Conservation (phyloP, 2,329 filamentous ascomycete genomes). For the Ophiostoma ulmi region DNA sequence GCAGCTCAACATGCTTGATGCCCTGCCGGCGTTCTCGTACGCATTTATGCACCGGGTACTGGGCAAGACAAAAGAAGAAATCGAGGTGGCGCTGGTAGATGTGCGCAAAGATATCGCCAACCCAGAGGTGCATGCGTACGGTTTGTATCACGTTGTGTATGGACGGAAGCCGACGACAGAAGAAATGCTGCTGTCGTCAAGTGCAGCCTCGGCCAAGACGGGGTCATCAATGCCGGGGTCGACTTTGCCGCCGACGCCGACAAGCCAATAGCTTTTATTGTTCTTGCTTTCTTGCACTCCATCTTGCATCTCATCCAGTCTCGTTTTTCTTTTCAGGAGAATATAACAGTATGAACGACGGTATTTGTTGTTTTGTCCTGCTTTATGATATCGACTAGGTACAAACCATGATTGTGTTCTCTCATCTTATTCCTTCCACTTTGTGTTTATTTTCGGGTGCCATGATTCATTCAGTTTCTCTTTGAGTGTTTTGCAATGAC, state of each 20-base stretch:
- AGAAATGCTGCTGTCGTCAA: background rate
- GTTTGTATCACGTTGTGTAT: conserved; percentile 47
- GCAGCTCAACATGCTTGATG: conserved; percentile 32
- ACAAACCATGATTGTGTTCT: background rate
- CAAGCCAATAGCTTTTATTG: background rate
- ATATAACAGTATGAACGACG: background rate
- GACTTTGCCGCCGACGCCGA: background rate
- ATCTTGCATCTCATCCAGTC: background rate
- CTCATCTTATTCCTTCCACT: background rate
- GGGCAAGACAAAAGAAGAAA: conserved; percentile 41
- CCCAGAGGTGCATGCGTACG: conserved; percentile 45
- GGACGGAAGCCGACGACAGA: conserved; percentile 43
- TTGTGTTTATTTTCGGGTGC: no score
- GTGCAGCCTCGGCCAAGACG: background rate
- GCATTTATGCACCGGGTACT: conserved; percentile 35
- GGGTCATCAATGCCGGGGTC: background rate
- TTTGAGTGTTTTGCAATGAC: no score
- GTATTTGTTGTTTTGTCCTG: background rate
- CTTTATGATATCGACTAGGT: background rate
- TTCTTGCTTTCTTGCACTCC: background rate
- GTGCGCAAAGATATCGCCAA: conserved; percentile 46
- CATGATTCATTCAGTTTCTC: no score
- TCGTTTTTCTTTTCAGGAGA: background rate
- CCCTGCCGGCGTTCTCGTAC: conserved; percentile 34
- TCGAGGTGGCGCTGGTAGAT: conserved; percentile 47